A percentile compares a stretch with the other conserved stretches of the same genome.
phyloP scores from a whole-genome alignment of 140 eudicot species.

The Bidens hawaiensis region DNA sequence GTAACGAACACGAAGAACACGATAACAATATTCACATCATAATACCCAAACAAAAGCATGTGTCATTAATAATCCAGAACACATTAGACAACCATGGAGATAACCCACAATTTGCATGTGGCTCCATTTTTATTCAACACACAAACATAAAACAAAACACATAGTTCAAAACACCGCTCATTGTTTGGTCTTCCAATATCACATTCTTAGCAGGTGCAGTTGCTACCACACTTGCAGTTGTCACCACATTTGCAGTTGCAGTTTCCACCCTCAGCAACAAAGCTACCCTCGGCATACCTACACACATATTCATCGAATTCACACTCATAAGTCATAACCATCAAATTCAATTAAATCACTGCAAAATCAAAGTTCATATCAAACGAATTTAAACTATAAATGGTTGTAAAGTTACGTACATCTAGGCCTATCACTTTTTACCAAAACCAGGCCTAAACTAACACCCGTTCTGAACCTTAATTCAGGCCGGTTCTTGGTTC shows the following conservation, averaged over 20 bases:
- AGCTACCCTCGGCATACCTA: slow-evolving; percentile 57
- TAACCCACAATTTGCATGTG: slow-evolving; percentile 18
- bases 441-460: too few relatives aligned
- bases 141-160: slow-evolving; percentile 23
- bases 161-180: slow-evolving; percentile 17
- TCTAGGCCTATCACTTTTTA: too few relatives aligned
- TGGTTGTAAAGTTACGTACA: too few relatives aligned
- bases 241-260: slow-evolving; percentile 73
- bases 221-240: slow-evolving; percentile 57
- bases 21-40: too few relatives aligned
- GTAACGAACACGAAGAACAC: background rate
- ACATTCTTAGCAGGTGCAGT: slow-evolving; percentile 52
- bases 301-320: background rate
- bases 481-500: too few relatives aligned
- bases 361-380: background rate
- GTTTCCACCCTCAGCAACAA: slow-evolving; percentile 59
- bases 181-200: slow-evolving; percentile 7
- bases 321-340: too few relatives aligned
- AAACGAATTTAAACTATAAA: too few relatives aligned
- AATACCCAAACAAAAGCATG: slow-evolving; percentile 26
- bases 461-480: too few relatives aligned
- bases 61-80: slow-evolving; percentile 27
- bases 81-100: slow-evolving; percentile 25
- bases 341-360: background rate
- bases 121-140: slow-evolving; percentile 26